Percentiles rank a stretch among this genome's conserved stretches.
Conservation (phyloP, 371 early-diverging fungal species). For the Mucor velutinosus region DNA sequence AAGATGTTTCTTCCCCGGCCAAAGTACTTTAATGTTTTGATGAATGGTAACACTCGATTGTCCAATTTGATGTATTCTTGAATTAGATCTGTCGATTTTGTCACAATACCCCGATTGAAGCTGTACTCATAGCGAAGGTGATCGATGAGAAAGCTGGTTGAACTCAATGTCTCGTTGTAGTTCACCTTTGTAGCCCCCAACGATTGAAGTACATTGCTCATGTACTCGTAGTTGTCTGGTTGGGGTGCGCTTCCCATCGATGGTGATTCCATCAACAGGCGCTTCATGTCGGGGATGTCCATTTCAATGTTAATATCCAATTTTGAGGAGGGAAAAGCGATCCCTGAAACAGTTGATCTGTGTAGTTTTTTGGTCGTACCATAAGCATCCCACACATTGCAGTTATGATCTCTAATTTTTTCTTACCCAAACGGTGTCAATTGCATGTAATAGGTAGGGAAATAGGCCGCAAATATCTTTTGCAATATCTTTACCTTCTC, state of each 20-base stretch:
- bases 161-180: not conserved
- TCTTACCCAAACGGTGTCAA: constrained; percentile 15
- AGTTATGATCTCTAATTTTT: too few relatives aligned
- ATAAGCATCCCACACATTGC: too few relatives aligned
- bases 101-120: constrained; percentile 9
- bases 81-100: constrained; percentile 3
- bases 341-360: constrained; percentile 4
- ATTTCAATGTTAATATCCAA: constrained; percentile 11
- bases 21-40: constrained; percentile 2
- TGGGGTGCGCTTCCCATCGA: not conserved
- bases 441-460: constrained; percentile 14
- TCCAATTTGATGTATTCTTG: constrained; percentile 6
- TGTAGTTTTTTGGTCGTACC: too few relatives aligned
- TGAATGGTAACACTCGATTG: not conserved
- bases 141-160: not conserved
- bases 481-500: not conserved
- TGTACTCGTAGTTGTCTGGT: not conserved
- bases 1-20: constrained; percentile 5
- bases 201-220: not conserved
- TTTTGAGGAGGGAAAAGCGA: not conserved
- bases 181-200: not conserved
- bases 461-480: not conserved
- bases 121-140: constrained; percentile 1
- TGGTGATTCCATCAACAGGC: not conserved
- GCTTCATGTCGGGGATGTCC: constrained; percentile 8